Base-by-base conservation (phyloP, 2,329 filamentous ascomycete genomes). In the Epichloe bromicola region DNA sequence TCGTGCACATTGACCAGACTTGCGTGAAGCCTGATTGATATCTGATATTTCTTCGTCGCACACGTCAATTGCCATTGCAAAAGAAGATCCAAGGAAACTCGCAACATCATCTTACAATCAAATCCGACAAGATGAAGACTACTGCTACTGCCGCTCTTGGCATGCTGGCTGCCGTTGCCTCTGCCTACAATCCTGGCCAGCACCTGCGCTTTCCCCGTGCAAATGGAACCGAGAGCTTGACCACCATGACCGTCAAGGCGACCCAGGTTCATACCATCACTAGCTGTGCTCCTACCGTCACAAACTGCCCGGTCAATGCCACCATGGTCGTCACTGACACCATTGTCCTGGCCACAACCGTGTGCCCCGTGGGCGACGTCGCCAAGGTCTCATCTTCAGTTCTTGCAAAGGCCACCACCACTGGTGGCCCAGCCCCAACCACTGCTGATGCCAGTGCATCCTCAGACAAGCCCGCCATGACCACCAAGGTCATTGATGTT, bases 241-340 rank as follows among this genome's bases (percentile, higher is more conserved):
- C 69, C 49, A 72, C 71, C 38, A 56, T 71, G 53, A 71, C 75
- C 57, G 69, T 80, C 67, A 71, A 74, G 69, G 67, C 71, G 62
- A 80, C 76, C 53, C 66, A 76, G 62, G 66, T 78, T 56, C 67
- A 74, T 55, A 81, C 78, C 64, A 70, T 80, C 66, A 80, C 72
- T 59, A 78, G 74, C 52, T 81, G 78, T 63, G 74, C 70, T 55
- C 68, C 78, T 51, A 75, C 73, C 51, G 71, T 79, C 61, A 78
- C 76, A 65, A 68, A 79, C 77, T 82, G 78, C 66, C 69, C 70
- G 51, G 64, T 47, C 51, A 49, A 60, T 52, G 45, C 61, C 54
- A 61, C 64, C 20, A 54, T 60, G 50, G 57, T 65, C 46, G 62
- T 67, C 53, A 72, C 70, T 52, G 60, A 70, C 58, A 69, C 66